Evolutionary conservation across 31 red algal species (phyloP).

Genomic region (Odonthalia washingtoniensis): DNA sequence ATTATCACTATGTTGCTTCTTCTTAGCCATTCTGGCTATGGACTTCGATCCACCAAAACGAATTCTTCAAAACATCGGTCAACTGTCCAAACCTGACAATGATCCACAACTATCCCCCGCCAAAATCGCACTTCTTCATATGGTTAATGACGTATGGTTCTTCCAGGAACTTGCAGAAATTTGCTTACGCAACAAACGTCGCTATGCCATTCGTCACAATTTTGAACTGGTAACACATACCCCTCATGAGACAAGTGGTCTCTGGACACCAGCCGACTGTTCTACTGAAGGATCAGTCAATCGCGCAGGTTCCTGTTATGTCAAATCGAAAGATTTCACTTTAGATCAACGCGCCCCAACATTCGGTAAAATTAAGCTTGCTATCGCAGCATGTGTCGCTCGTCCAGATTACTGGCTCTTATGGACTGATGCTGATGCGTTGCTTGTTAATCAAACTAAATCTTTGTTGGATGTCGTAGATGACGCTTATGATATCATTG

Average conservation of each 20-base stretch:
- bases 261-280: constrained; percentile 54
- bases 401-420: constrained; percentile 87
- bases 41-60: not conserved
- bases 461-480: constrained; percentile 82
- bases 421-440: constrained; percentile 91
- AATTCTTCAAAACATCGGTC: not conserved
- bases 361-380: constrained; percentile 96
- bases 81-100: constrained; percentile 23
- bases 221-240: constrained; percentile 82
- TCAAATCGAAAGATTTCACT: constrained; percentile 42
- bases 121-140: constrained; percentile 82
- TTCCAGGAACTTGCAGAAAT: constrained; percentile 82
- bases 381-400: constrained; percentile 76
- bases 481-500: constrained; percentile 87
- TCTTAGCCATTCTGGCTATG: too few relatives aligned
- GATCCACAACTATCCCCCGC: constrained; percentile 46
- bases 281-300: constrained; percentile 20
- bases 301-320: constrained; percentile 57
- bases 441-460: constrained; percentile 83
- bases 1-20: too few relatives aligned
- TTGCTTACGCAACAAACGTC: constrained; percentile 84
- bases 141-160: constrained; percentile 90
- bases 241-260: constrained; percentile 77
- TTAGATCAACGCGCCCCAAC: constrained; percentile 81
- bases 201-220: constrained; percentile 80